Conservation (phyloP, 768 basidiomycete species). For the Phlegmacium glaucopus region DNA sequence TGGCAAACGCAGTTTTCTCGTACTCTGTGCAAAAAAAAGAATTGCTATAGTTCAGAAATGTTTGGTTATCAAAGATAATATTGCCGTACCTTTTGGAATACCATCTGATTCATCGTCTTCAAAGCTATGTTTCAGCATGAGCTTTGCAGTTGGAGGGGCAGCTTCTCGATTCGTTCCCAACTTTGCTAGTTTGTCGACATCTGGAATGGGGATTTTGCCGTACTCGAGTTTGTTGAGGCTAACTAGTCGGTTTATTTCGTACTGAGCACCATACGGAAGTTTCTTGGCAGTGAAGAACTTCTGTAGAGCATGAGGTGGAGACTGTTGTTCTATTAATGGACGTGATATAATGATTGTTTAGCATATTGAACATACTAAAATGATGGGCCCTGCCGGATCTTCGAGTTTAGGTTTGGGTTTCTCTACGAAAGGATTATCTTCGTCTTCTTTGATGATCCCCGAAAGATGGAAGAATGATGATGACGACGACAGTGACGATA, state of each 20-base stretch:
- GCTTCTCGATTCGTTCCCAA: slow-evolving; percentile 29
- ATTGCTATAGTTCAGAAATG: not conserved
- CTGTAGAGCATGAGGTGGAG: slow-evolving; percentile 17
- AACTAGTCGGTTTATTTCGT: slow-evolving; percentile 48
- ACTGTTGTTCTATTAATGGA: slow-evolving; percentile 12
- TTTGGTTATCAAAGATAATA: not conserved
- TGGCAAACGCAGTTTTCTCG: slow-evolving; percentile 30
- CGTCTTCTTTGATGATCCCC: slow-evolving; percentile 6
- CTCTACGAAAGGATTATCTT: slow-evolving; percentile 15
- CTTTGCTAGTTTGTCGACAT: slow-evolving; percentile 23
- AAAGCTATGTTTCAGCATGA: slow-evolving; percentile 5
- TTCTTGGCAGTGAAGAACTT: slow-evolving; percentile 22
- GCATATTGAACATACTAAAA: slow-evolving; percentile 9
- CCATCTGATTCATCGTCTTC: slow-evolving; percentile 4
- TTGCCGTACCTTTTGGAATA: too few species aligned
- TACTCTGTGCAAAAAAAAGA: slow-evolving; percentile 4
- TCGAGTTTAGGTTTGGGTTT: not conserved
- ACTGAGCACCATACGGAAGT: slow-evolving; percentile 47
- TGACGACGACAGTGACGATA: slow-evolving; percentile 18
- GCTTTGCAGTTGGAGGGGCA: slow-evolving; percentile 22
- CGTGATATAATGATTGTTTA: not conserved
- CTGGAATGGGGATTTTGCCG: slow-evolving; percentile 23
- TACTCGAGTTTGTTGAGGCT: slow-evolving; percentile 25
- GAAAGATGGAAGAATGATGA: slow-evolving; percentile 15
- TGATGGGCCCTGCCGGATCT: slow-evolving; percentile 11